Percentiles rank a stretch among this genome's conserved stretches.
Conservation (phyloP, 2,329 filamentous ascomycete species). For the Aspergillus pseudoterreus region DNA sequence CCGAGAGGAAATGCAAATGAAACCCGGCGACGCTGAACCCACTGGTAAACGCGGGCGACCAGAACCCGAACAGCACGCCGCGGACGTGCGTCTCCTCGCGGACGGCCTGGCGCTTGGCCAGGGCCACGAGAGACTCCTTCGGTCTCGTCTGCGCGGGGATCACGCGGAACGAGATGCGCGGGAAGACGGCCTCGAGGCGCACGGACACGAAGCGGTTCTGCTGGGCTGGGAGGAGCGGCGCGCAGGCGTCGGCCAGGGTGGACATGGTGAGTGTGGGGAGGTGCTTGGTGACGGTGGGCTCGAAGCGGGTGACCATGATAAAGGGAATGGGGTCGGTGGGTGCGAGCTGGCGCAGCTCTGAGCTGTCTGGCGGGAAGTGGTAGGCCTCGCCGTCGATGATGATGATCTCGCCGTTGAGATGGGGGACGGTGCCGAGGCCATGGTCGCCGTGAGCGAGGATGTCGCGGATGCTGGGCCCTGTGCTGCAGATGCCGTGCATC, state of each 20-base stretch:
- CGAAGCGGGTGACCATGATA: slow-evolving; percentile 29
- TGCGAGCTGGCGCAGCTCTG: slow-evolving; percentile 25
- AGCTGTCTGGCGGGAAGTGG: slow-evolving; percentile 38
- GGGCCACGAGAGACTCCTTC: slow-evolving; percentile 1
- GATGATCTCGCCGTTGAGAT: slow-evolving; percentile 45
- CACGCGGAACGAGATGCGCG: slow-evolving; percentile 2
- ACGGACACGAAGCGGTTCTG: slow-evolving; percentile 12
- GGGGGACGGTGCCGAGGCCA: slow-evolving; percentile 42
- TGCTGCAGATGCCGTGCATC: slow-evolving; percentile 42
- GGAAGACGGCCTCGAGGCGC: slow-evolving; percentile 2
- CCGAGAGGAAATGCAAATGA: slow-evolving; percentile 41
- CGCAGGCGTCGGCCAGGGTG: not conserved
- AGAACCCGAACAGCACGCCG: slow-evolving; percentile 43
- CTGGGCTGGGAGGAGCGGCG: slow-evolving; percentile 5
- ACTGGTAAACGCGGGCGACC: slow-evolving; percentile 38
- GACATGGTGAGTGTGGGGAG: slow-evolving; percentile 3
- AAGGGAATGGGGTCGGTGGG: slow-evolving; percentile 36
- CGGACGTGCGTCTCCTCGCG: slow-evolving; percentile 32
- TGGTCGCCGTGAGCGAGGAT: slow-evolving; percentile 40
- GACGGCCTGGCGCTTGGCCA: slow-evolving; percentile 25
- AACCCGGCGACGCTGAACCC: slow-evolving; percentile 41
- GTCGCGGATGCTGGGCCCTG: slow-evolving; percentile 35
- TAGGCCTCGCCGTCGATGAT: slow-evolving; percentile 41
- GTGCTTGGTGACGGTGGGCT: slow-evolving; percentile 17
- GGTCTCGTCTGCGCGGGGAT: slow-evolving; percentile 3